Base-by-base conservation (phyloP, 257 asterid genomes). In the Fraxinus anomala region DNA sequence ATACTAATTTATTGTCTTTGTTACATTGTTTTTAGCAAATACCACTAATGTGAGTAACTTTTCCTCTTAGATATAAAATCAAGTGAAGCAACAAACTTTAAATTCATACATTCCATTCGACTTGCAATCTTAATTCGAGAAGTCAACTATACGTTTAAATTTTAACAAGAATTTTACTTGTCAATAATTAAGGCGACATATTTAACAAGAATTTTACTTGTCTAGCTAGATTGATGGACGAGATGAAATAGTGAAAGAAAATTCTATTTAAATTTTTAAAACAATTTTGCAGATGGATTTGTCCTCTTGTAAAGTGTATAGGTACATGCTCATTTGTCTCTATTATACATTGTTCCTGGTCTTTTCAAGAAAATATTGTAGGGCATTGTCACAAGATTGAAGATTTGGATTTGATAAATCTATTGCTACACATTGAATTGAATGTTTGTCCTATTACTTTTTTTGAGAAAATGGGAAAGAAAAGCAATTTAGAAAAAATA, bases 271-370 rank as follows among this genome's bases (percentile, higher is more conserved):
- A 49, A 13, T 13, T 47, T 47, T 47, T 13, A 47, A 2, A 47
- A 11, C 1, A 5, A 49, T 13, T 49, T 13, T 3, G 61, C 11
- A 19, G 21, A 40, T 54, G 26, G 26, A 54, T 17, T 73, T 34
- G 70, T 17, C 54, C 56, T 61, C 26, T 75, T 49, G 21, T 17
- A 49, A 49, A 13, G 19, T 49, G 23, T 49, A 51, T 51, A 51
- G 61, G 61, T 51, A 51, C 61, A 51, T 47, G 59, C 9, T 4
- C 21, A 17, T 51, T 19, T 17, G 61, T 51, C 61, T 51, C 23
- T 16, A 51, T 51, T 51, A 14, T 51, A 76, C 79, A 83, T 72
- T 79, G 86, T 72, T 76, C 74, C 30, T 76, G 81, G 34, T 69
- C 73, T 72, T 83, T 79, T 67, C 36, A 23, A 30, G 70, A 40